Conservation (phyloP, 2,329 filamentous ascomycete species). For the Exophiala dermatitidis region DNA sequence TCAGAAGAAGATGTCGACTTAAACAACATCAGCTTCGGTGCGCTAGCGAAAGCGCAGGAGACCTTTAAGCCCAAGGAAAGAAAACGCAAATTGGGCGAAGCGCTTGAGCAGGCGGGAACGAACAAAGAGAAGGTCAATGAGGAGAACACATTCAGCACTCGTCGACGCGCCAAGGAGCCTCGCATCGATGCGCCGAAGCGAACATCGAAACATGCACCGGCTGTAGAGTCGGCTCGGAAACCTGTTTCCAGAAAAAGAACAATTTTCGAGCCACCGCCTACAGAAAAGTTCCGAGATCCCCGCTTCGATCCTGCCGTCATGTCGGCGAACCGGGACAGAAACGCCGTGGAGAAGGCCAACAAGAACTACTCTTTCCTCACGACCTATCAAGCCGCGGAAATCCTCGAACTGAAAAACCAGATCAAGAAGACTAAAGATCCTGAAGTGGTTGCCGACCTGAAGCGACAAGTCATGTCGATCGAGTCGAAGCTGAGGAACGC, state of each 20-base stretch:
- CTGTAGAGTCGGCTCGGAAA: conserved; percentile 71
- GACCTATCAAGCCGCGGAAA: conserved; percentile 77
- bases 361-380: conserved; percentile 82
- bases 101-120: conserved; percentile 22
- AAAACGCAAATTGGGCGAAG: conserved; percentile 25
- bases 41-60: conserved; percentile 79
- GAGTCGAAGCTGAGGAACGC: conserved; percentile 68
- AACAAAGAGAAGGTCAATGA: conserved; percentile 24
- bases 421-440: conserved; percentile 62
- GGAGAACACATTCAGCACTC: conserved; percentile 29
- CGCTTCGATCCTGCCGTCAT: conserved; percentile 66
- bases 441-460: conserved; percentile 60
- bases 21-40: conserved; percentile 72
- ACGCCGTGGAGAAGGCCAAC: conserved; percentile 48
- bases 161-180: conserved; percentile 37
- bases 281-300: conserved; percentile 68
- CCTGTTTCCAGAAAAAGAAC: conserved; percentile 75
- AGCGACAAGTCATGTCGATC: conserved; percentile 68
- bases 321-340: conserved; percentile 31
- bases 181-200: conserved; percentile 36
- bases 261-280: conserved; percentile 52
- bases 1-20: conserved; percentile 37
- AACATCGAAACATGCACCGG: conserved; percentile 80
- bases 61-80: conserved; percentile 47
- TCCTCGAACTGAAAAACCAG: conserved; percentile 62